A percentile compares a stretch with the other conserved stretches of the same genome.
Conservation (phyloP, 495 filamentous ascomycete genomes). For the Collariella sp. region DNA sequence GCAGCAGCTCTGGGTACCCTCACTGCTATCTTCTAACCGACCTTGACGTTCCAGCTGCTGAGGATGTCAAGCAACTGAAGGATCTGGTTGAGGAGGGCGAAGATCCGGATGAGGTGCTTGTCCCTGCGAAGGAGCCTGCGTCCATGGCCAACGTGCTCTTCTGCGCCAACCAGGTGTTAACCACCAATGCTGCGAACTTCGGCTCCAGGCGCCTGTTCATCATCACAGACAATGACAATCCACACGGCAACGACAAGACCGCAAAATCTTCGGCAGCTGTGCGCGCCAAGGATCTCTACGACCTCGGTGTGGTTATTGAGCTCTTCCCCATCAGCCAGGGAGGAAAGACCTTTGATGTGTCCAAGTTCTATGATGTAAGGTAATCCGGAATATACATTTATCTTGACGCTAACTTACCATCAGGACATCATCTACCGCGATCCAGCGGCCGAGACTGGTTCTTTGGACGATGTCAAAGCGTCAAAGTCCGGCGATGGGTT, state of each 20-base stretch:
- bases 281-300: conserved; percentile 89
- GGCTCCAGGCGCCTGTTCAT: conserved; percentile 86
- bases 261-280: conserved; percentile 68
- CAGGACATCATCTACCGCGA: conserved; percentile 75
- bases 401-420: conserved; percentile 13
- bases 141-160: conserved; percentile 89
- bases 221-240: conserved; percentile 90
- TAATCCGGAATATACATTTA: too few relatives aligned
- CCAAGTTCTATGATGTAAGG: conserved; percentile 88
- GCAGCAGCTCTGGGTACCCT: conserved; percentile 61
- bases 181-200: conserved; percentile 90
- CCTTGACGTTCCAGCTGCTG: conserved; percentile 76
- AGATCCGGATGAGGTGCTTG: conserved; percentile 60
- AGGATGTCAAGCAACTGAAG: conserved; percentile 74
- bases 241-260: conserved; percentile 62
- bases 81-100: conserved; percentile 61
- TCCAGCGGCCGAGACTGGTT: conserved; percentile 54
- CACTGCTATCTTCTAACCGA: conserved; percentile 90
- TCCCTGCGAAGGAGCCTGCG: conserved; percentile 58
- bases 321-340: conserved; percentile 81
- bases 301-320: conserved; percentile 86
- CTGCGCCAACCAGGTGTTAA: conserved; percentile 93
- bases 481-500: conserved; percentile 61
- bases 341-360: conserved; percentile 67
- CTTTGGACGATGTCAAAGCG: conserved; percentile 32